These are phyloP conservation scores for Trametes sp. DNA, from an alignment of 1,284 basidiomycete species.

Conservation along the genomic window DNA sequence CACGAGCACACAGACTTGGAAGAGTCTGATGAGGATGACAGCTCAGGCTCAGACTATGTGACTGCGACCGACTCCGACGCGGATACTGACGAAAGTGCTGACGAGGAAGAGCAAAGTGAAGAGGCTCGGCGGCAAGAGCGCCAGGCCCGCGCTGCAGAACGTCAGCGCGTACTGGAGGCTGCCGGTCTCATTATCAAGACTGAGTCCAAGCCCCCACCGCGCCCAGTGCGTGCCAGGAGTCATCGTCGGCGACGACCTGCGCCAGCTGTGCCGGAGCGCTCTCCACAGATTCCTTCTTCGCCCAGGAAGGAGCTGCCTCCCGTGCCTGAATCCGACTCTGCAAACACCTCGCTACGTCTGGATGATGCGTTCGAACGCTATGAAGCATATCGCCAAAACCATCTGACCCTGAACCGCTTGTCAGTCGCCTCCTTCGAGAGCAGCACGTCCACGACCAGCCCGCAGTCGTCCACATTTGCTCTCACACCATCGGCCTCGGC, in stretches of 20 bases:
- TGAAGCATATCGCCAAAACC: constrained; percentile 74
- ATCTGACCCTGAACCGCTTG: constrained; percentile 56
- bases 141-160: constrained; percentile 75
- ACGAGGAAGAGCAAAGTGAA: constrained; percentile 47
- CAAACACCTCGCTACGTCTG: constrained; percentile 48
- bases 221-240: constrained; percentile 38
- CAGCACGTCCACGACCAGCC: constrained; percentile 36
- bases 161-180: constrained; percentile 84
- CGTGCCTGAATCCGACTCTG: constrained; percentile 44
- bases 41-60: constrained; percentile 10
- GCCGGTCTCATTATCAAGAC: constrained; percentile 84
- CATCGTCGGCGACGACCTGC: constrained; percentile 56
- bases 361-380: constrained; percentile 94
- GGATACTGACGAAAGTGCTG: constrained; percentile 53
- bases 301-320: constrained; percentile 63
- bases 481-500: constrained; percentile 36
- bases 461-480: constrained; percentile 36
- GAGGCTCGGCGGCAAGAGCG: constrained; percentile 61
- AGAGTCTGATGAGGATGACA: constrained; percentile 40
- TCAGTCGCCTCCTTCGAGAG: constrained; percentile 66
- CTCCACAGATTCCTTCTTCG: constrained; percentile 6
- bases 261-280: constrained; percentile 52
- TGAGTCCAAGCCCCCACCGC: constrained; percentile 51
- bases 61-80: constrained; percentile 53
- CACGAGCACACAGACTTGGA: constrained; percentile 1